phyloP scores from a whole-genome alignment of 139 green algal species.

The Axilococcus clingmanii region DNA sequence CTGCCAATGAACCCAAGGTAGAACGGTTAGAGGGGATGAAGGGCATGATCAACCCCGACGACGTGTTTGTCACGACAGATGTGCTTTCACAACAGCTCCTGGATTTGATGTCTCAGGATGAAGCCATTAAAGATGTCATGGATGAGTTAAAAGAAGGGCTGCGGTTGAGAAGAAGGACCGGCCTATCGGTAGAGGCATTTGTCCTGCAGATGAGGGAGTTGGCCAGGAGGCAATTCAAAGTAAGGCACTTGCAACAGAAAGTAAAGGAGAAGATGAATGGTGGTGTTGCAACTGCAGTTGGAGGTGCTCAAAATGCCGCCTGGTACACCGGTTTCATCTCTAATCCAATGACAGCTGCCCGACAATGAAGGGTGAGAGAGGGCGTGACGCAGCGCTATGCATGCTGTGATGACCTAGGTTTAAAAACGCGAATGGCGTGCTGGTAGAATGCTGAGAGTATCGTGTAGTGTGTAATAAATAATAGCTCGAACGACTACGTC shows the following conservation, averaged over 20 bases:
- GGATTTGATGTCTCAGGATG: neutral
- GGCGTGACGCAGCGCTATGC: no score
- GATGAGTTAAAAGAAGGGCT: no score
- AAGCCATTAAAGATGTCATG: conserved; percentile 4
- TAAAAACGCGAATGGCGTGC: no score
- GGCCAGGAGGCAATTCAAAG: neutral
- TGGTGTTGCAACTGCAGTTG: neutral
- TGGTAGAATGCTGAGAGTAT: no score
- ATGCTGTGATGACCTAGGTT: no score
- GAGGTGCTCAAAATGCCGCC: neutral
- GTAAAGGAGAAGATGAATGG: neutral
- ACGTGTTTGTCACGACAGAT: conserved; percentile 5
- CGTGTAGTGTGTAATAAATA: no score
- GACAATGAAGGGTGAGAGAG: no score
- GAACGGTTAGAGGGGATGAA: neutral
- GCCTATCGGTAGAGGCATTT: neutral
- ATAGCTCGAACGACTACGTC: no score
- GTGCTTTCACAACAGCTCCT: neutral
- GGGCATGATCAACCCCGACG: conserved; percentile 1
- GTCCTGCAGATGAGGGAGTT: neutral
- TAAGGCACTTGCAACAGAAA: neutral
- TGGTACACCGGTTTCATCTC: no score
- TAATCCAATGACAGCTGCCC: no score
- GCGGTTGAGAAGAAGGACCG: no score
- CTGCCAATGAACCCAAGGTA: neutral